Percentiles rank a stretch among this genome's conserved stretches.
phyloP scores from a whole-genome alignment of 2,329 filamentous ascomycete genomes.

The Stromatinia cepivora region DNA sequence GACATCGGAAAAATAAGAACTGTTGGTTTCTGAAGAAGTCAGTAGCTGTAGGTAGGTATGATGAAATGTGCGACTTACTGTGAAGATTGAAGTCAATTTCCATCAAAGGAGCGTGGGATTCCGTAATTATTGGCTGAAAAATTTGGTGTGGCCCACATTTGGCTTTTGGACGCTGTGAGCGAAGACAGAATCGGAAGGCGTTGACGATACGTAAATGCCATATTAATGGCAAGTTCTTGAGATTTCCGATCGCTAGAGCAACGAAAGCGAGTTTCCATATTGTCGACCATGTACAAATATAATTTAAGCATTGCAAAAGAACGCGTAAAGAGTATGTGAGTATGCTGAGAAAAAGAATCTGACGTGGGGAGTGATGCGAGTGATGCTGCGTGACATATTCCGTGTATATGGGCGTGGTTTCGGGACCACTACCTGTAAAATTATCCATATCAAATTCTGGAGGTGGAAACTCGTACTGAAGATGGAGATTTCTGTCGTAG shows the following conservation, averaged over 20 bases:
- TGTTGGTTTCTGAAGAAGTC: constrained; percentile 55
- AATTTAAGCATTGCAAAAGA: not conserved
- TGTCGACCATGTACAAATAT: not conserved
- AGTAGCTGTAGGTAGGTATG: not conserved
- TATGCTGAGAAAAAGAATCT: not conserved
- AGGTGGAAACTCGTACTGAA: not conserved
- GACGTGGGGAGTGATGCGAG: not conserved
- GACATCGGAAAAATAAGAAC: constrained; percentile 68
- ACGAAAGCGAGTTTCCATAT: constrained; percentile 30
- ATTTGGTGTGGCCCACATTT: constrained; percentile 53
- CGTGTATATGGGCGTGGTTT: not conserved
- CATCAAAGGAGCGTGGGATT: constrained; percentile 58
- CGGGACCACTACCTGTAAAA: constrained; percentile 3
- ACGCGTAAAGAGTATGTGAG: not conserved
- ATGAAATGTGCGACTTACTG: constrained; percentile 41
- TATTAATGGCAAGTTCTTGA: constrained; percentile 60
- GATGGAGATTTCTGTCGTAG: not conserved
- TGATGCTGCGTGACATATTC: not conserved
- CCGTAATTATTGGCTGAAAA: constrained; percentile 64
- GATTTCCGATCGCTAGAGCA: constrained; percentile 50
- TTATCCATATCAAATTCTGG: not conserved
- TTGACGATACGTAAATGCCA: constrained; percentile 58
- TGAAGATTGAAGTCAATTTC: constrained; percentile 74
- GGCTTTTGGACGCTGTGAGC: constrained; percentile 45
- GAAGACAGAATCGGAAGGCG: constrained; percentile 48